Evolutionary conservation across 2,329 filamentous ascomycete genomes (phyloP), one percentile per base, ranked within the genome.

Genomic region (Blastomyces percursus): DNA sequence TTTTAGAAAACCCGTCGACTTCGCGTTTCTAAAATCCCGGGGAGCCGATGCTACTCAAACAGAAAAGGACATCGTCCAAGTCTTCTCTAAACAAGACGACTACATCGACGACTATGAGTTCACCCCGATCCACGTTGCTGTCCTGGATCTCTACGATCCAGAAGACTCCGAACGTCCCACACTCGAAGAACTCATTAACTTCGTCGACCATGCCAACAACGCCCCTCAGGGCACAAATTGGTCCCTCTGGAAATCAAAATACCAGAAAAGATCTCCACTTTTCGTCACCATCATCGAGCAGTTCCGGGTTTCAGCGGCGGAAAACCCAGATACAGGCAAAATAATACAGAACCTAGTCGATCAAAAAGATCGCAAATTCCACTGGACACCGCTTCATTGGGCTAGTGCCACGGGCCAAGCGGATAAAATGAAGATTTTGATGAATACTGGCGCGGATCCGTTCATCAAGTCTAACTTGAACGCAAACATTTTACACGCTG

Each of bases 321-420:
- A 62, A 48, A 64, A 63, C 59, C 60, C 64, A 19, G 62, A 61
- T 46, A 63, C 62, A 8, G 27, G 55, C 0, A 66, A 66, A 63
- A 55, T 66, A 30, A 66, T 66, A 21, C 64, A 66, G 50, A 66
- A 66, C 40, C 57, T 66, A 9, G 27, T 66, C 24, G 64, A 66
- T 48, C 60, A 65, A 59, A 66, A 66, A 57, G 65, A 66, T 56
- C 54, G 56, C 19, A 66, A 66, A 56, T 66, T 66, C 48, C 63
- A 64, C 48, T 66, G 65, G 65, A 66, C 65, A 21, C 65, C 65
- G 11, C 59, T 66, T 19, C 65, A 66, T 50, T 66, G 65, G 65
- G 64, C 65, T 19, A 64, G 62, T 59, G 63, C 64, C 16, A 61
- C 64, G 32, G 65, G 65, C 12, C 65, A 58, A 50, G 48, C 38